Evolutionary conservation across 2,329 filamentous ascomycete species (phyloP), one percentile per base, ranked within the genome.

Genomic region (Fusarium luffae): DNA sequence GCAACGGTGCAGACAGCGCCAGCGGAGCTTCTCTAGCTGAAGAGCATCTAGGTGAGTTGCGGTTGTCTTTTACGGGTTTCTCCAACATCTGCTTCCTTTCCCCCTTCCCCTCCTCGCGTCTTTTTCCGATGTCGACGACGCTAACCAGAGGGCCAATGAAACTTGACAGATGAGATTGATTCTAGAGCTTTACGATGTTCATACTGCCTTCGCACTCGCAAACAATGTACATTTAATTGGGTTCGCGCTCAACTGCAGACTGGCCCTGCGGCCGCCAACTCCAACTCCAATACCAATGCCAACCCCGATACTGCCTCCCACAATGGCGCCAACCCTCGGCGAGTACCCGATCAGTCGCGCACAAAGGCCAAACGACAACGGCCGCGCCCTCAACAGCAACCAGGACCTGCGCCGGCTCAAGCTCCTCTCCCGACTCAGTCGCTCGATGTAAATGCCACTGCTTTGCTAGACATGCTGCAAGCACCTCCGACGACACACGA

Each of bases 201-300:
- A 51, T 75, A 75, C 51, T 75, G 73, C 59, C 69, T 75, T 41
- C 71, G 73, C 51, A 75, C 73, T 46, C 61, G 73, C 27, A 75
- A 75, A 58, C 73, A 75, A 72, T 75, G 73, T 46, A 75, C 73
- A 41, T 75, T 75, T 46, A 60, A 75, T 55, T 75, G 73, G 73
- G 73, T 75, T 65, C 68, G 73, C 28, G 71, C 73, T 52, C 73
- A 75, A 52, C 63, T 75, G 23, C 73, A 75, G 59, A 74, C 73
- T 16, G 69, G 73, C 25, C 70, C 73, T 49, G 57, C 70, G 43
- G 55, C 55, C n/a, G 16, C 70, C 47, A 37, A 37, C 30, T 25
- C 70, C 44, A 37, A 34, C 46, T 37, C 34, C 18, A 64, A 55
- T 43, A 48, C 50, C 41, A 69, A 52, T 30, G 42, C 56, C 41